Evolutionary conservation across 1,284 basidiomycete genomes (phyloP).

Genomic region (Limonomyces culmigenus): DNA sequence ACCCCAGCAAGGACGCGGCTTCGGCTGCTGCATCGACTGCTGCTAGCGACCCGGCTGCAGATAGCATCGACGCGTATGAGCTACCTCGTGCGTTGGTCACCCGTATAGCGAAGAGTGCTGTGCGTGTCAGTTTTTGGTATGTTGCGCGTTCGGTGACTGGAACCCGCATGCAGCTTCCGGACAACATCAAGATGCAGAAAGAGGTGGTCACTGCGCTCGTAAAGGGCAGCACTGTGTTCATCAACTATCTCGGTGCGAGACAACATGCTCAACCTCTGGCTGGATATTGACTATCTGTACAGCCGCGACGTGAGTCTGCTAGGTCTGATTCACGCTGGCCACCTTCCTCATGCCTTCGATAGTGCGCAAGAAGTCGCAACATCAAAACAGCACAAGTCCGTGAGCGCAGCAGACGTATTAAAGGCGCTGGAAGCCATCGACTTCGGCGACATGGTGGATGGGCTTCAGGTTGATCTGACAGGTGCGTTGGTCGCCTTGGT

Average conservation of each 20-base stretch:
- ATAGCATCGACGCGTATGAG: slow-evolving; percentile 77
- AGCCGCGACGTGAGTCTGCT: slow-evolving; percentile 7
- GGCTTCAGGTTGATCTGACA: slow-evolving; percentile 55
- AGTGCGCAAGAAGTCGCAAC: slow-evolving; percentile 81
- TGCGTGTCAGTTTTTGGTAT: slow-evolving; percentile 15
- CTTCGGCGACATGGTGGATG: slow-evolving; percentile 57
- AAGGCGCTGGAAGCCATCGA: slow-evolving; percentile 72
- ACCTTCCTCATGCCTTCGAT: slow-evolving; percentile 2
- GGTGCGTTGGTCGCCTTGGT: slow-evolving; percentile 24
- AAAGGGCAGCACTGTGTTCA: slow-evolving; percentile 81
- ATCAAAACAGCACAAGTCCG: slow-evolving; percentile 74
- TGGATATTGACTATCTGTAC: not conserved
- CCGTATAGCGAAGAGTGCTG: slow-evolving; percentile 68
- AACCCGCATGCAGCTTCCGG: slow-evolving; percentile 43
- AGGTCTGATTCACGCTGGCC: not conserved
- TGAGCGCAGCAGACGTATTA: slow-evolving; percentile 77
- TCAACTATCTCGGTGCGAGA: slow-evolving; percentile 70
- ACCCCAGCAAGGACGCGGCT: not conserved
- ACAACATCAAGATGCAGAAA: slow-evolving; percentile 73
- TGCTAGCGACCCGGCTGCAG: slow-evolving; percentile 42
- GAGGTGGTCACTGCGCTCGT: slow-evolving; percentile 70
- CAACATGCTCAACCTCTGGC: not conserved
- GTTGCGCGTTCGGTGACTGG: not conserved
- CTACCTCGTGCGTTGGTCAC: slow-evolving; percentile 68
- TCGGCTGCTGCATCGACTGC: too few species aligned